These are phyloP conservation scores for Imleria badia DNA, from an alignment of 768 basidiomycete genomes.

Conservation along the genomic window DNA sequence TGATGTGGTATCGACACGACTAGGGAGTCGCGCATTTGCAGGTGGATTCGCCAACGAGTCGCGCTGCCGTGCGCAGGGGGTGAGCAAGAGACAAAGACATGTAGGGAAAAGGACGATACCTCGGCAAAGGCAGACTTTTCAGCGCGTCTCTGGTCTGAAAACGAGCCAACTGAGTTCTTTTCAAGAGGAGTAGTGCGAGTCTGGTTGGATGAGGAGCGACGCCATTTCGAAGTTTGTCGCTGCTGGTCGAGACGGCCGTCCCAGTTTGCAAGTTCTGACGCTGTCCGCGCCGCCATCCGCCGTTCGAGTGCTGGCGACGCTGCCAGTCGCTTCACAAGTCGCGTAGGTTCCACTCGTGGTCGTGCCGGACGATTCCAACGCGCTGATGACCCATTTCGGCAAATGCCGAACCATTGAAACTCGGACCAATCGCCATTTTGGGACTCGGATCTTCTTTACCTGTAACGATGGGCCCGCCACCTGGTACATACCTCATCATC, in stretches of 20 bases:
- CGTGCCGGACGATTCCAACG: constrained; percentile 7
- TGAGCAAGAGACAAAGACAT: not conserved
- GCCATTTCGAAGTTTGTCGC: constrained; percentile 7
- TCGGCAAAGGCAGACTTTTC: constrained; percentile 7
- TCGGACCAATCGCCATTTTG: no score
- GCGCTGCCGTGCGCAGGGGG: constrained; percentile 11
- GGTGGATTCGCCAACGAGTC: not conserved
- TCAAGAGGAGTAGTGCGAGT: constrained; percentile 12
- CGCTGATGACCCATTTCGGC: constrained; percentile 9
- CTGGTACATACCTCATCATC: no score
- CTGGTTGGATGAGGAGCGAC: constrained; percentile 9
- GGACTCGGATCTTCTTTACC: no score
- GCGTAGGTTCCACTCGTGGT: not conserved
- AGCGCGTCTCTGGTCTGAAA: constrained; percentile 8
- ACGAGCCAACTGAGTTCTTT: no score
- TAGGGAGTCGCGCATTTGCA: constrained; percentile 1
- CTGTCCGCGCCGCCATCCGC: constrained; percentile 15
- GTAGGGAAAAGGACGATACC: constrained; percentile 9
- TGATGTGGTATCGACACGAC: constrained; percentile 13
- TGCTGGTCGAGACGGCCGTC: constrained; percentile 13
- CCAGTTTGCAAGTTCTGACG: constrained; percentile 18
- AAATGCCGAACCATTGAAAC: constrained; percentile 1
- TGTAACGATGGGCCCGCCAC: no score
- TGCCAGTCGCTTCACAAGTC: not conserved
- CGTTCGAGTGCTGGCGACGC: not conserved